Evolutionary conservation across 1,284 basidiomycete genomes (phyloP).

Genomic region (Sphagnurus paluster): DNA sequence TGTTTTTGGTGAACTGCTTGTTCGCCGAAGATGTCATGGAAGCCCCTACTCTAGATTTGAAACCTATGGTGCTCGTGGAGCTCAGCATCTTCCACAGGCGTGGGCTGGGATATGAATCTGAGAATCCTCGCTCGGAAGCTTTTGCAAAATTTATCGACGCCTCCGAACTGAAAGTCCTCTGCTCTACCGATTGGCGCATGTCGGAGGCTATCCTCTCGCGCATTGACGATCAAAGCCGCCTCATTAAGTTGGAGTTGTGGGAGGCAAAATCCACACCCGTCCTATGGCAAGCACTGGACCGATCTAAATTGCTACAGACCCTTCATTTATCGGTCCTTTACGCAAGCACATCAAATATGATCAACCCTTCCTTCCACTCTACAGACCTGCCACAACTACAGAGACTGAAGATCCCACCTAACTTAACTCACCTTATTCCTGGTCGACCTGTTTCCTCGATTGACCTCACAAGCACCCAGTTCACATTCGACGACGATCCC

Average conservation of each 20-base stretch:
- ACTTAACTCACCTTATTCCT: conserved; percentile 1
- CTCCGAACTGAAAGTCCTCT: conserved; percentile 4
- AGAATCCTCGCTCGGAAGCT: background rate
- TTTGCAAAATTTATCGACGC: conserved; percentile 1
- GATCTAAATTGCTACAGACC: conserved; percentile 2
- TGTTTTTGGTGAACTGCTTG: background rate
- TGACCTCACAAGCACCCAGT: conserved; percentile 1
- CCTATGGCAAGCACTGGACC: conserved; percentile 7
- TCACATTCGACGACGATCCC: background rate
- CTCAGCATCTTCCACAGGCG: background rate
- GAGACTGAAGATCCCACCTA: conserved; percentile 5
- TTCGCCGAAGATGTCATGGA: background rate
- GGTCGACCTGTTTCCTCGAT: conserved; percentile 10
- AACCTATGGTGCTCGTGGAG: conserved; percentile 4
- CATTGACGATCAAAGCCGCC: background rate
- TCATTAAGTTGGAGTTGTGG: conserved; percentile 2
- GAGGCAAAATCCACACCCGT: background rate
- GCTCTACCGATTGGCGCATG: background rate
- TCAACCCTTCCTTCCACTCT: background rate
- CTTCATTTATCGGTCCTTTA: too few species aligned
- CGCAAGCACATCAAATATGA: background rate
- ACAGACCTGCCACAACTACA: conserved; percentile 10
- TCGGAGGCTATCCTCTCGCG: conserved; percentile 1
- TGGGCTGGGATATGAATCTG: background rate
- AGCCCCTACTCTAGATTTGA: background rate